Percentiles rank a stretch among this genome's conserved stretches.
phyloP scores from a whole-genome alignment of 2,329 filamentous ascomycete species.

The Clarireedia hainanense region DNA sequence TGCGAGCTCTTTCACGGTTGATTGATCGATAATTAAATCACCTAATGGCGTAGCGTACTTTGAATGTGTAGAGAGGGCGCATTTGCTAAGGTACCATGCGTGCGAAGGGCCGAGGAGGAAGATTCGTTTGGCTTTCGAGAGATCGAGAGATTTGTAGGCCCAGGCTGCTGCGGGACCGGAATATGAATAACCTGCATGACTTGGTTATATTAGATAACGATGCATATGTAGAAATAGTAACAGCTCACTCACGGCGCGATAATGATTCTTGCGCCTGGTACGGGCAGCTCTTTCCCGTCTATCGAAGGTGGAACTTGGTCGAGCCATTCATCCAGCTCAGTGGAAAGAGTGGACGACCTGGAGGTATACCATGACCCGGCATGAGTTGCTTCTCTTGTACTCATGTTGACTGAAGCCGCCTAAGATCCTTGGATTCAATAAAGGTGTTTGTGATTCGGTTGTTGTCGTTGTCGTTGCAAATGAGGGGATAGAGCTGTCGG shows the following conservation, averaged over 20 bases:
- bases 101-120: conserved; percentile 93
- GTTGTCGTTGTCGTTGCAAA: no score
- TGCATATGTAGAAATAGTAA: not conserved
- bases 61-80: conserved; percentile 66
- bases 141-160: conserved; percentile 85
- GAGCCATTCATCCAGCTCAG: conserved; percentile 70
- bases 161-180: conserved; percentile 89
- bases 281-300: conserved; percentile 53
- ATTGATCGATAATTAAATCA: conserved; percentile 55
- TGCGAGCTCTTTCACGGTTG: conserved; percentile 43
- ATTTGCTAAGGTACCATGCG: conserved; percentile 69
- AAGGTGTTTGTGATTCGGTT: no score
- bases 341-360: conserved; percentile 48
- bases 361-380: conserved; percentile 83
- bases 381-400: conserved; percentile 56
- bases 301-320: conserved; percentile 58
- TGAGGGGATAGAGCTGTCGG: no score
- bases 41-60: conserved; percentile 71
- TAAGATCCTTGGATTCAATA: no score
- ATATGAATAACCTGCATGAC: conserved; percentile 89
- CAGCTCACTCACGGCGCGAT: conserved; percentile 74
- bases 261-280: conserved; percentile 69
- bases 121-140: conserved; percentile 68
- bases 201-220: conserved; percentile 31
- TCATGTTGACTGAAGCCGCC: conserved; percentile 21